Evolutionary conservation across 495 filamentous ascomycete species (phyloP).

Genomic region (Tricharina praecox): DNA sequence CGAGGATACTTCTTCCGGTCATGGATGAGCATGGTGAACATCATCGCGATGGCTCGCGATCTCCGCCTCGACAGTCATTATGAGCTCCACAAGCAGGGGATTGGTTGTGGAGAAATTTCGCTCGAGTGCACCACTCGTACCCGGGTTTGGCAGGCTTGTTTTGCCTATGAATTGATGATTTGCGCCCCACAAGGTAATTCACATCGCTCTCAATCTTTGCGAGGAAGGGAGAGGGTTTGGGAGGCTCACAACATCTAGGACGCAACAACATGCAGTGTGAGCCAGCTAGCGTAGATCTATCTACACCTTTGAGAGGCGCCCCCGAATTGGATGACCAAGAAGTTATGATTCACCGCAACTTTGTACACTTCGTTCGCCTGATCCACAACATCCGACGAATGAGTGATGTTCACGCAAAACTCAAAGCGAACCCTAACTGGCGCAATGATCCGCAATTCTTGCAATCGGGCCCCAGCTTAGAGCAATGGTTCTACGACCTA

Average conservation of each 20-base stretch:
- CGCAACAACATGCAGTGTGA: slow-evolving; percentile 25
- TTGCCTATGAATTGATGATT: slow-evolving; percentile 81
- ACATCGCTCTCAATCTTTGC: background rate
- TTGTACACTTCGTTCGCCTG: slow-evolving; percentile 58
- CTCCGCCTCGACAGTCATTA: slow-evolving; percentile 80
- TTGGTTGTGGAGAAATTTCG: slow-evolving; percentile 46
- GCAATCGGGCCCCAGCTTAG: slow-evolving; percentile 54
- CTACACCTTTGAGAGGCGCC: slow-evolving; percentile 39
- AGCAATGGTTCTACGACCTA: slow-evolving; percentile 58
- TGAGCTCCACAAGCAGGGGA: slow-evolving; percentile 53
- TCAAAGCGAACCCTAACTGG: slow-evolving; percentile 65
- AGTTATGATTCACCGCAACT: slow-evolving; percentile 61
- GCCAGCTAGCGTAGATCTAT: slow-evolving; percentile 52
- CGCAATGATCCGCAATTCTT: slow-evolving; percentile 70
- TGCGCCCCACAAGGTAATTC: slow-evolving; percentile 76
- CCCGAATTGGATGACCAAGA: slow-evolving; percentile 61
- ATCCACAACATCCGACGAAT: slow-evolving; percentile 65
- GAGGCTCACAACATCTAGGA: slow-evolving; percentile 3
- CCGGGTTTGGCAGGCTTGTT: slow-evolving; percentile 79
- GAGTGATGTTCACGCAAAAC: slow-evolving; percentile 53
- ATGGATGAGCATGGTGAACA: slow-evolving; percentile 90
- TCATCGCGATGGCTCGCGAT: slow-evolving; percentile 85
- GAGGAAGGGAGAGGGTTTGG: background rate
- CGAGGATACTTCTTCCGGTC: slow-evolving; percentile 94
- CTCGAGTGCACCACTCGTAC: slow-evolving; percentile 71